phyloP scores from a whole-genome alignment of 2,329 filamentous ascomycete species.

The Ilyonectria destructans region DNA sequence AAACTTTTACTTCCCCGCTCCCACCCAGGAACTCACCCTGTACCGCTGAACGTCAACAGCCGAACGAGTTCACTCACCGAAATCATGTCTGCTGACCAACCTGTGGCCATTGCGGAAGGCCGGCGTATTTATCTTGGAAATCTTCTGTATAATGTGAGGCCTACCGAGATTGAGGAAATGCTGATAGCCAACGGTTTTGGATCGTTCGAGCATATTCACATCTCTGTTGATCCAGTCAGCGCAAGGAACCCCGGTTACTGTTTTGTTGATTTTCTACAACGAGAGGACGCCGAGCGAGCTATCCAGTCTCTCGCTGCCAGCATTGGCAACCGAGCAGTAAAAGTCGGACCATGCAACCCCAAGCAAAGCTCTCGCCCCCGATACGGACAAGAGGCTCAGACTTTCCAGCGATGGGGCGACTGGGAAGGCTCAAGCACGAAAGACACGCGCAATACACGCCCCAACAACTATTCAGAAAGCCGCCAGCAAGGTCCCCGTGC shows the following conservation, averaged over 20 bases:
- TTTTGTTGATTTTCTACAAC: conserved; percentile 77
- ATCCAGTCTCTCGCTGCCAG: conserved; percentile 70
- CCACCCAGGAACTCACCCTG: too few relatives aligned
- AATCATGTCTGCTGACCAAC: conserved; percentile 16
- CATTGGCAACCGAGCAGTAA: conserved; percentile 73
- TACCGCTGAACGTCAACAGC: too few relatives aligned
- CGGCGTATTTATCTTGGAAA: conserved; percentile 75
- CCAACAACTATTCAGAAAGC: too few relatives aligned
- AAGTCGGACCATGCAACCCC: conserved; percentile 77
- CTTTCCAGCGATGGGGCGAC: conserved; percentile 62
- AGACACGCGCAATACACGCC: too few relatives aligned
- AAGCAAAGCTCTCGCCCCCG: conserved; percentile 55
- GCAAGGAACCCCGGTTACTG: conserved; percentile 82
- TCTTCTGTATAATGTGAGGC: conserved; percentile 68
- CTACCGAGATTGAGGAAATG: conserved; percentile 74
- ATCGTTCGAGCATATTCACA: conserved; percentile 71
- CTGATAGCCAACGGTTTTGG: conserved; percentile 62
- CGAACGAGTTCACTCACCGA: too few relatives aligned
- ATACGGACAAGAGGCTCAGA: conserved; percentile 34
- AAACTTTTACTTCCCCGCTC: too few relatives aligned
- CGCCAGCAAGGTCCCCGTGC: too few relatives aligned
- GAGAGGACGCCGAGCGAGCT: conserved; percentile 67
- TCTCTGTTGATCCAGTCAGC: conserved; percentile 79
- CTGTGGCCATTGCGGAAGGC: conserved; percentile 49
- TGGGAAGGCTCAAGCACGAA: conserved; percentile 51